phyloP scores from a whole-genome alignment of 306 rosid species.

The barrel medic (Medicago truncatula) region DNA sequence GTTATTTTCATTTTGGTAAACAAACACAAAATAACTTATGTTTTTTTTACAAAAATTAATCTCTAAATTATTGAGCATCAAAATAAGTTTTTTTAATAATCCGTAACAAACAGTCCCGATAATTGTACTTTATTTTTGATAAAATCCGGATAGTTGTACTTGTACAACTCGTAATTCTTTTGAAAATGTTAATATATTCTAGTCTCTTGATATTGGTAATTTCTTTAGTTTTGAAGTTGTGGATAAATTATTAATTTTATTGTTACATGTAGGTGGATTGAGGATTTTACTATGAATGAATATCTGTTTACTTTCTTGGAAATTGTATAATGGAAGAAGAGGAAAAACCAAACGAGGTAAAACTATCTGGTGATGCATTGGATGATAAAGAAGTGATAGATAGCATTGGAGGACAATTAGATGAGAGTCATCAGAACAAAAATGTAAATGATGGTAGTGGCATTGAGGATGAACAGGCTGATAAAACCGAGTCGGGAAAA shows the following conservation, averaged over 20 bases:
- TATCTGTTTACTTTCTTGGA: constrained; percentile 38
- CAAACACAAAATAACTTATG: no score
- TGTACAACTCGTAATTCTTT: neutral
- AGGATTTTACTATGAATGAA: constrained; percentile 43
- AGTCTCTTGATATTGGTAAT: constrained; percentile 3
- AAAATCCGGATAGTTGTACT: no score
- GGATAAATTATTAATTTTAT: constrained; percentile 18
- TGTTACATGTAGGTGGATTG: constrained; percentile 53
- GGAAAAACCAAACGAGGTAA: constrained; percentile 60
- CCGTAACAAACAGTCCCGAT: no score
- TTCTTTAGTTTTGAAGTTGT: neutral
- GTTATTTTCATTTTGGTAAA: no score
- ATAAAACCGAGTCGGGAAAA: constrained; percentile 42
- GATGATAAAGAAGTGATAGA: constrained; percentile 39
- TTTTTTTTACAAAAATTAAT: no score
- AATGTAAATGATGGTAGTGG: constrained; percentile 35
- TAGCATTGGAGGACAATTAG: constrained; percentile 45
- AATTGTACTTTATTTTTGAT: no score
- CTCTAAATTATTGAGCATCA: no score
- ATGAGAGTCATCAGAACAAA: constrained; percentile 45
- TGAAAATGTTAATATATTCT: constrained; percentile 2
- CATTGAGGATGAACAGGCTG: constrained; percentile 42
- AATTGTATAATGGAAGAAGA: constrained; percentile 72
- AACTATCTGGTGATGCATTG: constrained; percentile 49
- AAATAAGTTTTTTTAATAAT: no score